Conservation (phyloP, 2,329 filamentous ascomycete species). For the Xylaria sp. region DNA sequence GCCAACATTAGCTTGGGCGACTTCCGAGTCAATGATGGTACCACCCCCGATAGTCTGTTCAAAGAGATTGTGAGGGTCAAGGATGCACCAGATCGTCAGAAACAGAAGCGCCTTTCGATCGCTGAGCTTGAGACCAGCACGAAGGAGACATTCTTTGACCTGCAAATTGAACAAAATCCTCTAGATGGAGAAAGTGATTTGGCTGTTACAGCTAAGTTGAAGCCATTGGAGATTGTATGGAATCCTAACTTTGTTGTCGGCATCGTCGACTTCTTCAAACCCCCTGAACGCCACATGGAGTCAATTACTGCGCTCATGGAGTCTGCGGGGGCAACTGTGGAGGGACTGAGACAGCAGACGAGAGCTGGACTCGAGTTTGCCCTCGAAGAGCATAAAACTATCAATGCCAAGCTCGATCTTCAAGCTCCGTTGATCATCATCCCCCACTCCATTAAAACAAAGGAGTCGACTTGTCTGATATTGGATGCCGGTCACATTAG, state of each 20-base stretch:
- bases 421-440: constrained; percentile 95
- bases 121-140: constrained; percentile 47
- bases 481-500: constrained; percentile 94
- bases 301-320: constrained; percentile 96
- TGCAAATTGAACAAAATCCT: constrained; percentile 92
- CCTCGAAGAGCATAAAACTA: constrained; percentile 93
- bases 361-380: constrained; percentile 94
- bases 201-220: constrained; percentile 82
- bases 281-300: constrained; percentile 95
- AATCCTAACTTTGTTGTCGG: constrained; percentile 91
- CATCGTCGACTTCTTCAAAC: constrained; percentile 90
- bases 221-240: constrained; percentile 95
- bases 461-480: constrained; percentile 81
- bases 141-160: constrained; percentile 79
- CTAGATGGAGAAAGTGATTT: constrained; percentile 89
- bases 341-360: constrained; percentile 91
- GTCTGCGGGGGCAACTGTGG: constrained; percentile 88
- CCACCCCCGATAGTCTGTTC: constrained; percentile 83
- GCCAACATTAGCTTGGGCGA: constrained; percentile 87
- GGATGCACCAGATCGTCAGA: constrained; percentile 58
- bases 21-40: constrained; percentile 91
- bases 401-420: constrained; percentile 92
- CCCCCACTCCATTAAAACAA: constrained; percentile 81
- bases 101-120: constrained; percentile 47
- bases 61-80: constrained; percentile 96